Conservation (phyloP, 176 grass and related monocot species). For the Luzula sylvatica region DNA sequence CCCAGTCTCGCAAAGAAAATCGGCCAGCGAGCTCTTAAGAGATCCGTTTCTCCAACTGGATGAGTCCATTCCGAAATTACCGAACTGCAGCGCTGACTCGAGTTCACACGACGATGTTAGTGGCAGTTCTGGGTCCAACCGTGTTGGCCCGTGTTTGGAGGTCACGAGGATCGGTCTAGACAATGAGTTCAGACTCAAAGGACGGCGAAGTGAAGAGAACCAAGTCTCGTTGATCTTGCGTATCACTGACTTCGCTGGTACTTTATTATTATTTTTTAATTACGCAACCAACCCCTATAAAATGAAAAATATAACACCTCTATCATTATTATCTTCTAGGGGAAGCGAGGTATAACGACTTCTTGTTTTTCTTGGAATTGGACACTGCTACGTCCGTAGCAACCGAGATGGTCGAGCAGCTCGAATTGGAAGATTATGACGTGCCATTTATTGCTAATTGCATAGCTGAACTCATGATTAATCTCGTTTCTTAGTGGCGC, state of each 20-base stretch:
- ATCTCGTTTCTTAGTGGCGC: constrained; percentile 22
- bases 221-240: constrained; percentile 15
- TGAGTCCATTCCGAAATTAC: too few species aligned
- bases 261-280: not conserved
- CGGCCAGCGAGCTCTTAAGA: too few species aligned
- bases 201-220: constrained; percentile 13
- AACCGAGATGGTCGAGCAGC: constrained; percentile 26
- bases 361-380: constrained; percentile 16
- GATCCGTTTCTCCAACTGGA: not conserved
- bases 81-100: too few species aligned
- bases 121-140: not conserved
- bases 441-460: constrained; percentile 23
- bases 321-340: constrained; percentile 3
- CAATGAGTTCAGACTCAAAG: constrained; percentile 21
- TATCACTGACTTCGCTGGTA: constrained; percentile 16
- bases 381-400: constrained; percentile 19
- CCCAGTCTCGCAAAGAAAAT: too few species aligned
- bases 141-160: not conserved
- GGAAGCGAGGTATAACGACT: constrained; percentile 23
- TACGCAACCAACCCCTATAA: not conserved
- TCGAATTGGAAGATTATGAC: constrained; percentile 19
- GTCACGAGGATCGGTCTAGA: not conserved
- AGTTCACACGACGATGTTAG: not conserved
- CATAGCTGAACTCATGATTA: constrained; percentile 22
- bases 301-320: not conserved